Evolutionary conservation across 345 rosid species (phyloP).

Genomic region (Pistacia vera): DNA sequence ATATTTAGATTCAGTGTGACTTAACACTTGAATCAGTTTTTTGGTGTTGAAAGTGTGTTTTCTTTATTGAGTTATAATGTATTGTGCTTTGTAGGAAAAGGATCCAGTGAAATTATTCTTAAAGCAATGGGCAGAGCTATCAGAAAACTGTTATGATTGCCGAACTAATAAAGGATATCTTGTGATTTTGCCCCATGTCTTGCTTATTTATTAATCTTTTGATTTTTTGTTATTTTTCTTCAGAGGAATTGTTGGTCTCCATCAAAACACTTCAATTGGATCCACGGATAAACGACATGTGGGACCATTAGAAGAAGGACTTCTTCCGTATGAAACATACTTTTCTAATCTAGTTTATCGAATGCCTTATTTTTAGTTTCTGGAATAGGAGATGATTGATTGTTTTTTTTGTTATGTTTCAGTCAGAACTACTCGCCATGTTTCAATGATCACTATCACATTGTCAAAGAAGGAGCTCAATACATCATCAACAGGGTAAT

Average conservation of each 20-base stretch:
- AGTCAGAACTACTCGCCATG: constrained; percentile 37
- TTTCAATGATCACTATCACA: constrained; percentile 33
- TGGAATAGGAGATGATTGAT: constrained; percentile 1
- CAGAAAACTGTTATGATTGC: constrained; percentile 74
- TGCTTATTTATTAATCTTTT: neutral
- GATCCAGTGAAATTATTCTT: constrained; percentile 58
- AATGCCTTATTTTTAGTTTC: neutral
- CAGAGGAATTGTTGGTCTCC: constrained; percentile 87
- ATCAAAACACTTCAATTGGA: constrained; percentile 73
- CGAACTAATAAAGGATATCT: constrained; percentile 59
- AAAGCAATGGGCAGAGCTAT: constrained; percentile 89
- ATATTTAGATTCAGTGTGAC: neutral
- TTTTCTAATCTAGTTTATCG: neutral
- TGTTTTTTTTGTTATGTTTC: constrained; percentile 17
- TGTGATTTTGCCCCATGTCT: neutral
- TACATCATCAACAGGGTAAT: constrained; percentile 37
- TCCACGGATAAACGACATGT: constrained; percentile 83
- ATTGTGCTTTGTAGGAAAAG: constrained; percentile 50
- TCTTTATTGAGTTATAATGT: neutral
- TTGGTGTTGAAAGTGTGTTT: neutral
- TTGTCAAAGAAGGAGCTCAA: constrained; percentile 37
- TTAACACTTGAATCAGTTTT: neutral
- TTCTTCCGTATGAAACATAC: constrained; percentile 56
- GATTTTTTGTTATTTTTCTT: neutral
- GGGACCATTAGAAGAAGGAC: constrained; percentile 94